Conservation (phyloP, 116 monocot genomes). For the Papilionanthe hybrid region DNA sequence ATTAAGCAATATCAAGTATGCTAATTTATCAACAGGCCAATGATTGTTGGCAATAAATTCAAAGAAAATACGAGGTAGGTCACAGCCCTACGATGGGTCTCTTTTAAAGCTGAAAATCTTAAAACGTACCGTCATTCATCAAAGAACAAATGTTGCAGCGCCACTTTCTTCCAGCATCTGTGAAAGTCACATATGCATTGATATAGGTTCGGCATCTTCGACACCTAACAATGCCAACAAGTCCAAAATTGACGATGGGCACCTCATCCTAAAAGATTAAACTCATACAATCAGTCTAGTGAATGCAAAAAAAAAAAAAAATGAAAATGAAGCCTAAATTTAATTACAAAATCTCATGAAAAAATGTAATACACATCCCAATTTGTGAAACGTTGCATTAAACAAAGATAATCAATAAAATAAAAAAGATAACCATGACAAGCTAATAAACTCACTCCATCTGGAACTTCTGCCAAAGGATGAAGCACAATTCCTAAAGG, state of each 20-base stretch:
- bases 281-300: not conserved
- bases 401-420: not conserved
- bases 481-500: slow-evolving; percentile 90
- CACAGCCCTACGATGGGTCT: not conserved
- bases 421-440: not conserved
- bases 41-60: not conserved
- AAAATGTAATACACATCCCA: not conserved
- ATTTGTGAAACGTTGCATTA: not conserved
- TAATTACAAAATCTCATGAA: not conserved
- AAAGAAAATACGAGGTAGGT: not conserved
- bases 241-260: slow-evolving; percentile 87
- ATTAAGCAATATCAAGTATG: not conserved
- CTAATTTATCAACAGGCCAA: not conserved
- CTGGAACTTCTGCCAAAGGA: slow-evolving; percentile 88
- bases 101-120: not conserved
- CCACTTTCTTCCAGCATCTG: slow-evolving; percentile 96
- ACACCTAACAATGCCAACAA: slow-evolving; percentile 79
- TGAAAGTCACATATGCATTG: slow-evolving; percentile 91
- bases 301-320: not conserved
- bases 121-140: slow-evolving; percentile 83
- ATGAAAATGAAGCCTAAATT: not conserved
- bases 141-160: slow-evolving; percentile 92
- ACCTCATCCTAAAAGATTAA: slow-evolving; percentile 64
- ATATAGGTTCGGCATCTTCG: slow-evolving; percentile 89
- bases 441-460: slow-evolving; percentile 54